Percentiles rank a stretch among this genome's conserved stretches.
phyloP scores from a whole-genome alignment of 2,329 filamentous ascomycete genomes.

The Talaromyces sp. region DNA sequence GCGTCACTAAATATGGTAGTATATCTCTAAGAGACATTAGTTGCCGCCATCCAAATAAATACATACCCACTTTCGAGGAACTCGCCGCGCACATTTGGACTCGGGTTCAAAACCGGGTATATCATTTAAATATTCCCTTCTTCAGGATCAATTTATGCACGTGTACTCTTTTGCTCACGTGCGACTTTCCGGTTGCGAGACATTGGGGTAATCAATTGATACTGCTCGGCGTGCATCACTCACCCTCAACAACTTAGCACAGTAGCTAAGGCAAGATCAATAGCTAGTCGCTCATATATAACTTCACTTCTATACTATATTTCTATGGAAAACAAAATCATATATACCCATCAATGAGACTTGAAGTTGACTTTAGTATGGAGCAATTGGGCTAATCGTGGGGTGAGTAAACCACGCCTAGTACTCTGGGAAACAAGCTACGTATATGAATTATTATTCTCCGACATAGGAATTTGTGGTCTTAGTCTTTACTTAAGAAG shows the following conservation, averaged over 20 bases:
- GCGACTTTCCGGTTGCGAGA: not conserved
- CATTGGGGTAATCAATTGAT: too few relatives aligned
- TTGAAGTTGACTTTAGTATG: not conserved
- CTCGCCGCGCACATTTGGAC: not conserved
- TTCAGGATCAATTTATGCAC: not conserved
- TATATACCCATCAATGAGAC: not conserved
- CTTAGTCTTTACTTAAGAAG: too few relatives aligned
- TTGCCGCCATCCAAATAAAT: not conserved
- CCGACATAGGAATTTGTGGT: too few relatives aligned
- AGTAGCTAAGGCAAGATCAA: too few relatives aligned
- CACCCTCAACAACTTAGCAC: too few relatives aligned
- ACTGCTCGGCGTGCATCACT: too few relatives aligned
- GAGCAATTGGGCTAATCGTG: too few relatives aligned
- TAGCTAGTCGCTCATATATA: not conserved
- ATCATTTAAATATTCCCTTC: too few relatives aligned
- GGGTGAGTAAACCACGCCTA: too few relatives aligned
- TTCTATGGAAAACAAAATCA: not conserved
- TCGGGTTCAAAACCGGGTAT: not conserved
- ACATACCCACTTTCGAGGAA: not conserved
- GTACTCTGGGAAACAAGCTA: too few relatives aligned
- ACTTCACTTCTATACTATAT: not conserved
- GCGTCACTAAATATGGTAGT: not conserved
- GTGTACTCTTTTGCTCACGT: not conserved
- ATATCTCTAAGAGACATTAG: too few relatives aligned
- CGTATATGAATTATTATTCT: too few relatives aligned